phyloP scores from a whole-genome alignment of 2,329 filamentous ascomycete species.

The Clarireedia sp. region DNA sequence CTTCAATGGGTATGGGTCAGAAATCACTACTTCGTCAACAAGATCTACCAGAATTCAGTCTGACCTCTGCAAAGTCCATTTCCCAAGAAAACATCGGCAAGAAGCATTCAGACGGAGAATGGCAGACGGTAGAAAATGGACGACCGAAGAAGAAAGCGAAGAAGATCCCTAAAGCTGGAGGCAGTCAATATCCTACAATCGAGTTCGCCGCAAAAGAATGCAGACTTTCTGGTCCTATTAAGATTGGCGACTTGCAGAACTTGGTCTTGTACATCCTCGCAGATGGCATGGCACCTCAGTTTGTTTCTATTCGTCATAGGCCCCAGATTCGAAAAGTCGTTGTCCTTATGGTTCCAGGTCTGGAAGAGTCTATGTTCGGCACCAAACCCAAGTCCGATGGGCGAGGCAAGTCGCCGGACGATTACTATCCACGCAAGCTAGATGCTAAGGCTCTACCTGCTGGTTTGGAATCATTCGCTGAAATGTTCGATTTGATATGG shows the following conservation, averaged over 20 bases:
- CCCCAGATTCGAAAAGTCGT: slow-evolving; percentile 71
- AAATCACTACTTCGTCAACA: slow-evolving; percentile 21
- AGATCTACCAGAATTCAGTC: slow-evolving; percentile 29
- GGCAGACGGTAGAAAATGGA: slow-evolving; percentile 44
- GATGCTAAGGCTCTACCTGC: slow-evolving; percentile 43
- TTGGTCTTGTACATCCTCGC: slow-evolving; percentile 60
- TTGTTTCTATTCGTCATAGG: slow-evolving; percentile 55
- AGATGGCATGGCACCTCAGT: slow-evolving; percentile 56
- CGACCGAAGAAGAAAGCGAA: slow-evolving; percentile 50
- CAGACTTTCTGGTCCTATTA: slow-evolving; percentile 53
- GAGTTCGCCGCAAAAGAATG: slow-evolving; percentile 44
- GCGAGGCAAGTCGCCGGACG: slow-evolving; percentile 43
- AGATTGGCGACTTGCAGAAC: slow-evolving; percentile 54
- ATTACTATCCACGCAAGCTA: slow-evolving; percentile 50
- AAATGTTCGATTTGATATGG: slow-evolving; percentile 85
- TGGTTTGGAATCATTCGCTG: slow-evolving; percentile 58
- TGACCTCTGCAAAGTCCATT: slow-evolving; percentile 21
- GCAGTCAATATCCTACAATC: slow-evolving; percentile 52
- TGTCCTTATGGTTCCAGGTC: slow-evolving; percentile 80
- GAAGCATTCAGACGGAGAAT: slow-evolving; percentile 30
- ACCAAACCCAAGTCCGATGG: slow-evolving; percentile 28
- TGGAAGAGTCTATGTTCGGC: slow-evolving; percentile 87
- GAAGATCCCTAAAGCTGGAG: slow-evolving; percentile 49
- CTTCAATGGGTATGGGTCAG: slow-evolving; percentile 16
- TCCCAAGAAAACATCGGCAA: slow-evolving; percentile 14